A percentile compares a stretch with the other conserved stretches of the same genome.
Conservation (phyloP, 768 basidiomycete genomes). For the Tylopilus vinaceipallidus region DNA sequence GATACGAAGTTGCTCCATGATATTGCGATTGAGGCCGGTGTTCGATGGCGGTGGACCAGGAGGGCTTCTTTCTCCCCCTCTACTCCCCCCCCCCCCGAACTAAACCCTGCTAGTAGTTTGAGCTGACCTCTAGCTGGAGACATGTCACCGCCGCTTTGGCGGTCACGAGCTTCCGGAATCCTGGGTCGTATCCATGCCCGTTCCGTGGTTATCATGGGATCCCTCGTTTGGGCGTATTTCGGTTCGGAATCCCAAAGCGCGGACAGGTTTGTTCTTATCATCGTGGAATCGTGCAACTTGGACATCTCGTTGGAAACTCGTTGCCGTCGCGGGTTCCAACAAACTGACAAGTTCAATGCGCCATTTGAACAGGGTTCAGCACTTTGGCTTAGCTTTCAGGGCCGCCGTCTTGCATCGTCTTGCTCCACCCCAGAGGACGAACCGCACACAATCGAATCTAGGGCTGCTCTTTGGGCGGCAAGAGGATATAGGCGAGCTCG, state of each 20-base stretch:
- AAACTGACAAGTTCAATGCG: neutral
- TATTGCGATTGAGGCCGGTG: neutral
- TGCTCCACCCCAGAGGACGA: neutral
- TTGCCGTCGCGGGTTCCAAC: neutral
- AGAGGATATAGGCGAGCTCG: conserved; percentile 7
- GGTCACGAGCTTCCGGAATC: conserved; percentile 6
- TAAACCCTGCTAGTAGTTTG: neutral
- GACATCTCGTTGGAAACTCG: neutral
- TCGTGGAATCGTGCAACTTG: neutral
- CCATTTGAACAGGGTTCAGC: neutral
- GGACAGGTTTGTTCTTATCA: neutral
- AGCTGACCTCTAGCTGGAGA: neutral
- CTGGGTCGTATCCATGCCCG: conserved; percentile 7
- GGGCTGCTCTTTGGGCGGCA: neutral
- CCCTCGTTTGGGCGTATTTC: neutral
- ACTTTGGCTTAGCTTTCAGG: conserved; percentile 4
- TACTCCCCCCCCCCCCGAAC: neutral
- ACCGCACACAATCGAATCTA: neutral
- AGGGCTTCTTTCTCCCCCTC: conserved; percentile 3
- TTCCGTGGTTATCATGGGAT: conserved; percentile 7
- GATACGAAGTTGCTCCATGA: neutral
- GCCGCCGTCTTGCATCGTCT: neutral
- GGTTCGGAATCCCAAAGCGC: neutral
- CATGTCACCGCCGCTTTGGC: conserved; percentile 4
- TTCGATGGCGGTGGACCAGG: neutral